These are phyloP conservation scores for Metarhizium anisopliae DNA, from an alignment of 2,329 filamentous ascomycete genomes.

Conservation along the genomic window DNA sequence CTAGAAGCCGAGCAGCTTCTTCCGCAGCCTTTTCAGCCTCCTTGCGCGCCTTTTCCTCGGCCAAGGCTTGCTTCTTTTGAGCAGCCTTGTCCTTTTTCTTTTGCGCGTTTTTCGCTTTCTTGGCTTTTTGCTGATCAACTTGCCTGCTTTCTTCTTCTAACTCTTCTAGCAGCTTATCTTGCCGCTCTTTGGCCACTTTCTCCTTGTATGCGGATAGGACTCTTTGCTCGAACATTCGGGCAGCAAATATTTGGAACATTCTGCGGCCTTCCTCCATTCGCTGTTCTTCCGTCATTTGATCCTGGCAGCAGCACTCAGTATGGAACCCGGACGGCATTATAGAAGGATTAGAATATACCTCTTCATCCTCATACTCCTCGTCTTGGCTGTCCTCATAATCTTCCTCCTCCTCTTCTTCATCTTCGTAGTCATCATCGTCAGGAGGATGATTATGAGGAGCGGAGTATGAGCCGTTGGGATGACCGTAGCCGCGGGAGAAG, in stretches of 20 bases:
- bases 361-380: conserved; percentile 70
- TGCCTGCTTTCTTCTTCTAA: conserved; percentile 75
- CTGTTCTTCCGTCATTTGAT: conserved; percentile 94
- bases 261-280: conserved; percentile 96
- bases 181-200: conserved; percentile 88
- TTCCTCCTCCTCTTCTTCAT: conserved; percentile 54
- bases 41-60: conserved; percentile 82
- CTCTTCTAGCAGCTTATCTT: conserved; percentile 84
- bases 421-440: conserved; percentile 68
- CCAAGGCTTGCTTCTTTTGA: conserved; percentile 76
- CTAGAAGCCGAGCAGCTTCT: conserved; percentile 65
- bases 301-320: conserved; percentile 52
- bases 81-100: conserved; percentile 92
- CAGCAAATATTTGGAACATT: conserved; percentile 99
- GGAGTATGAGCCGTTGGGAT: conserved; percentile 52
- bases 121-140: conserved; percentile 73
- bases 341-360: conserved; percentile 47
- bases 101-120: conserved; percentile 88
- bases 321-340: conserved; percentile 29
- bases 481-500: conserved; percentile 49
- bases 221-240: conserved; percentile 97
- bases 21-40: conserved; percentile 87
- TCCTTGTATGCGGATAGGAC: conserved; percentile 96
- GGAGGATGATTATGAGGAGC: conserved; percentile 63
- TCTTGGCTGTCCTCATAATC: conserved; percentile 55